Evolutionary conservation across 2,329 filamentous ascomycete species (phyloP), one percentile per base, ranked within the genome.

Genomic region (Cercospora beticola): DNA sequence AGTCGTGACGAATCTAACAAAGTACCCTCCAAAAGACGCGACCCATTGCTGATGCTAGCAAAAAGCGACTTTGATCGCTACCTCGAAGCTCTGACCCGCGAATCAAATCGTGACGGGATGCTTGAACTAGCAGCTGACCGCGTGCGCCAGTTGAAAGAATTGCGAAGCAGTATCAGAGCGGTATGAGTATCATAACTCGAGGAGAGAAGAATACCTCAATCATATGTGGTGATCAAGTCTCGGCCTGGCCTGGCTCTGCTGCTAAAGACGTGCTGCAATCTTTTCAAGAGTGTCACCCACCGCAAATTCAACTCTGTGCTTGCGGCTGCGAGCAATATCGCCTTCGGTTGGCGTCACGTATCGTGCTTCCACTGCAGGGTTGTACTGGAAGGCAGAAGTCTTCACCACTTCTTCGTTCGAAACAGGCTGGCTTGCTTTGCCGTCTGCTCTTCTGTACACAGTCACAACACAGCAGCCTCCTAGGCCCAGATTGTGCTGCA

Each of bases 401-500:
- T 85, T 87, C 1, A 85, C 91, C 1, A 97, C 86, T 57, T 86
- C 85, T 2, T 84, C 86, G 65, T 87, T 87, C 21, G 87, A 84
- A 5, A 95, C 78, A 49, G 83, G 82, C 3, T 83, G 82, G 3
- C 90, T 90, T 65, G 81, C 83, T 79, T 86, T 84, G 10, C 92
- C 92, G 79, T 98, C 94, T 0, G 91, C 90, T 14, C 94, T 87
- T 81, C 89, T 89, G 80, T 97, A 97, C 4, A 98, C 91, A 0
- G 92, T 94, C 23, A 94, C 91, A 0, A 98, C 94, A 1, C 89
- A 93, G 2, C 93, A 94, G 65, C 94, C 94, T 14, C 94, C 94
- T 5, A 98, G 84, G 0, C 94, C 94, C 1, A 98, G 84, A 77
- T 98, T 98, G 78, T 98, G 94, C 83, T 97, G 94, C 73, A 98